Evolutionary conservation across 805 yeast species (phyloP).

Genomic region (Kodamaea restingae): DNA sequence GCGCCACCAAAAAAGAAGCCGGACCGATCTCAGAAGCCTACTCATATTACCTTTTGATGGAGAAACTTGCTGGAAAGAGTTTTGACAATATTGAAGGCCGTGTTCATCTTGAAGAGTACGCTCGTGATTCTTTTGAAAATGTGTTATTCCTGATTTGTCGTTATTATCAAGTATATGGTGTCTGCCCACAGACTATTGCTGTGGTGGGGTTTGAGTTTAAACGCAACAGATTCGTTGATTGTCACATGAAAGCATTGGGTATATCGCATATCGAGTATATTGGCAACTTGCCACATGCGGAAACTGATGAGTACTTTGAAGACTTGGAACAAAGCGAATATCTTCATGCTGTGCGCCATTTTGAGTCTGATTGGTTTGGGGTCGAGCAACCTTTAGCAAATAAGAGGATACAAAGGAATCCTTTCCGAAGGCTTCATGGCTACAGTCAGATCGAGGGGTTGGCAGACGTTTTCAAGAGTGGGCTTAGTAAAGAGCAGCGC

Average conservation of each 20-base stretch:
- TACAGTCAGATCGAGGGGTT: slow-evolving; percentile 29
- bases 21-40: slow-evolving; percentile 58
- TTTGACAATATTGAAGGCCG: slow-evolving; percentile 9
- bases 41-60: slow-evolving; percentile 50
- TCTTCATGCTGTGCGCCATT: slow-evolving; percentile 50
- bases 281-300: slow-evolving; percentile 56
- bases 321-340: slow-evolving; percentile 48
- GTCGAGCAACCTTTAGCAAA: slow-evolving; percentile 35
- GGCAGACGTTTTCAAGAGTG: slow-evolving; percentile 8
- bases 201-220: slow-evolving; percentile 78
- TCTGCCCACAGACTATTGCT: slow-evolving; percentile 50
- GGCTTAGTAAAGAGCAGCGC: background rate
- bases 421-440: slow-evolving; percentile 37
- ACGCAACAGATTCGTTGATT: slow-evolving; percentile 49
- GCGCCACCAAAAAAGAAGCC: slow-evolving; percentile 58
- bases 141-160: slow-evolving; percentile 56
- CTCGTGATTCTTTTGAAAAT: slow-evolving; percentile 79
- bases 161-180: slow-evolving; percentile 43
- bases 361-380: slow-evolving; percentile 58
- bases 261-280: slow-evolving; percentile 46
- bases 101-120: slow-evolving; percentile 60
- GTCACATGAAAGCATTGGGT: slow-evolving; percentile 52
- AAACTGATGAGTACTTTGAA: slow-evolving; percentile 38
- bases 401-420: slow-evolving; percentile 57
- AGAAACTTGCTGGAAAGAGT: slow-evolving; percentile 18